These are phyloP conservation scores for Nicotiana noctiflora DNA, from an alignment of 257 asterid species.

Conservation along the genomic window DNA sequence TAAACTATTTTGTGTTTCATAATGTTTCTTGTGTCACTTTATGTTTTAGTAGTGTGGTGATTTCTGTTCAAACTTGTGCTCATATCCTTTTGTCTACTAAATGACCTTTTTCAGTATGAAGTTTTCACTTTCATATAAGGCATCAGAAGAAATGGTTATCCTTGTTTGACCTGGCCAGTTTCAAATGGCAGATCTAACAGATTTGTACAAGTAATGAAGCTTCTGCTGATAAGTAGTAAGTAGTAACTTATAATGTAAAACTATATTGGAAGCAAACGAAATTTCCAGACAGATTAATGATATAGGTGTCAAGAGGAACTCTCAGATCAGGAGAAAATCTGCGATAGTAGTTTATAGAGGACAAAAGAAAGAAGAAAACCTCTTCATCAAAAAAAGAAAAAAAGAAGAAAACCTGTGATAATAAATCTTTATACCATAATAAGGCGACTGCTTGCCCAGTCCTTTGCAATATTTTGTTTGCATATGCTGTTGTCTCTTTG, in stretches of 20 bases:
- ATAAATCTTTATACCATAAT: neutral
- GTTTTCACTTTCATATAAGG: neutral
- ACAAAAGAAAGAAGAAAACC: neutral
- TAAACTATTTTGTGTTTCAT: neutral
- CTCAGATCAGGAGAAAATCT: neutral
- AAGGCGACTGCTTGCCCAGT: neutral
- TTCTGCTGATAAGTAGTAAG: neutral
- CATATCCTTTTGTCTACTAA: neutral
- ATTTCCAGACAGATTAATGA: neutral
- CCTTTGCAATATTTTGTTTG: neutral
- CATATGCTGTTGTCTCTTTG: neutral
- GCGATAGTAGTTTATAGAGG: neutral
- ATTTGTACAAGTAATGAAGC: neutral
- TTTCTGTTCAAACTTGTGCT: neutral
- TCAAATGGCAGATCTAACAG: neutral
- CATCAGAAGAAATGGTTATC: neutral
- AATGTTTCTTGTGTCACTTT: neutral
- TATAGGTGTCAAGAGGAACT: neutral
- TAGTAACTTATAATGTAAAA: neutral
- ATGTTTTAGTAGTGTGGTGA: neutral
- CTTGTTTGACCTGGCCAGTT: neutral
- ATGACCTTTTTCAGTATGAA: neutral
- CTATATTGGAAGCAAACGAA: neutral
- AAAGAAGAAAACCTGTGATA: neutral
- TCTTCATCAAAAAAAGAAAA: too few species aligned